phyloP scores from a whole-genome alignment of 495 filamentous ascomycete species.

The Lindgomyces ingoldianus region DNA sequence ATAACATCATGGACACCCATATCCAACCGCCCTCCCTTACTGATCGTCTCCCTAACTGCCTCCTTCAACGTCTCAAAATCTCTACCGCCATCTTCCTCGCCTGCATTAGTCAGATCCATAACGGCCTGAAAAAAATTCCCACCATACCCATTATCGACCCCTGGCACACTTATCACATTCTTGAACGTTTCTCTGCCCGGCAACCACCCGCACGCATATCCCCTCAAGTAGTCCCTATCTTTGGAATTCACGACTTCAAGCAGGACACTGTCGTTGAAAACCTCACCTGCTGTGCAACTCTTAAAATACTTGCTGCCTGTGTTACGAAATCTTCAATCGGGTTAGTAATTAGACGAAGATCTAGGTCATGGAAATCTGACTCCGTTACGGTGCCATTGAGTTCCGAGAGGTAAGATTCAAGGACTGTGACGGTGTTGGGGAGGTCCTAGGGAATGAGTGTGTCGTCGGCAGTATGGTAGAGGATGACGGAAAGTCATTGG shows the following conservation, averaged over 20 bases:
- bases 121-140: constrained; percentile 28
- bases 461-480: constrained; percentile 44
- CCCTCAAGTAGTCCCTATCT: constrained; percentile 25
- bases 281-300: constrained; percentile 4
- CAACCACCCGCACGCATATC: constrained; percentile 23
- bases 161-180: constrained; percentile 31
- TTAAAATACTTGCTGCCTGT: constrained; percentile 16
- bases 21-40: no score
- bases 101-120: constrained; percentile 20
- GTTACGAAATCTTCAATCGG: constrained; percentile 23
- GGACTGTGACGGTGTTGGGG: constrained; percentile 22
- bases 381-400: constrained; percentile 26
- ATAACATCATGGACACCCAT: no score
- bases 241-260: constrained; percentile 27
- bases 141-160: constrained; percentile 35
- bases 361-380: constrained; percentile 24
- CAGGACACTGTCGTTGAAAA: constrained; percentile 15
- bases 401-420: constrained; percentile 26
- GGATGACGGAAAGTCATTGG: constrained; percentile 41
- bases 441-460: constrained; percentile 45
- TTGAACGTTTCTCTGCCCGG: constrained; percentile 30
- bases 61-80: constrained; percentile 15
- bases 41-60: no score
- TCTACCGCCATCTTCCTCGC: constrained; percentile 28
- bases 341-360: constrained; percentile 5